Evolutionary conservation across 1,284 basidiomycete species (phyloP).

Genomic region (Pseudozyma thailandica): DNA sequence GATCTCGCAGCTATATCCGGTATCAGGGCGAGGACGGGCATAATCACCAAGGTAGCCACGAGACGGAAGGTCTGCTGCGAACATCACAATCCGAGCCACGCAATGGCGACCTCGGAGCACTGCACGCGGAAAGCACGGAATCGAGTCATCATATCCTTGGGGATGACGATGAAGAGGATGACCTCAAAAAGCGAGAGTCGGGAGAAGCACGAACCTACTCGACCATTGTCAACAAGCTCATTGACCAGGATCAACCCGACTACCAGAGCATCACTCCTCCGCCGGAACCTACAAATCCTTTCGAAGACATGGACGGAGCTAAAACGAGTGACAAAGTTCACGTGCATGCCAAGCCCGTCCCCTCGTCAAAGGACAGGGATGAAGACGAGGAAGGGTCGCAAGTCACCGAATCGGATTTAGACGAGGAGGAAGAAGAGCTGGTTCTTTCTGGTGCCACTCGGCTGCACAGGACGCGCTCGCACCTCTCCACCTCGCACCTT

Average conservation of each 20-base stretch:
- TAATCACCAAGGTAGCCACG: constrained; percentile 4
- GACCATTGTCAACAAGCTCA: constrained; percentile 16
- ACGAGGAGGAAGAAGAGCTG: constrained; percentile 50
- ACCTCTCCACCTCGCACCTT: constrained; percentile 28
- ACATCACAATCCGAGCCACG: constrained; percentile 5
- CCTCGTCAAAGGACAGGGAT: constrained; percentile 4
- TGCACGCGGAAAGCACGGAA: neutral
- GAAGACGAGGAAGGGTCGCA: constrained; percentile 28
- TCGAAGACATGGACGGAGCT: constrained; percentile 6
- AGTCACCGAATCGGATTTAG: constrained; percentile 51
- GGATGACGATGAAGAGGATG: constrained; percentile 18
- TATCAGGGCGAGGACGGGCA: constrained; percentile 15
- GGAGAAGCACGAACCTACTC: constrained; percentile 4
- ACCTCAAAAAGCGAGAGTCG: constrained; percentile 8
- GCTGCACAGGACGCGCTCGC: constrained; percentile 42
- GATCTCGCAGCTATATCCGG: constrained; percentile 44
- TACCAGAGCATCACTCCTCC: constrained; percentile 43
- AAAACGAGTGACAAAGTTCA: constrained; percentile 25
- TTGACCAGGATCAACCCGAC: constrained; percentile 37
- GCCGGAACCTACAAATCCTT: constrained; percentile 13
- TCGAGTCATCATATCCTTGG: constrained; percentile 23
- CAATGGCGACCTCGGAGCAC: constrained; percentile 7
- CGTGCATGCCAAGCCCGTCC: constrained; percentile 28
- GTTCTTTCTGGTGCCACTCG: constrained; percentile 49
- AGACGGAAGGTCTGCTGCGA: constrained; percentile 31